Evolutionary conservation across 208 protist genomes (phyloP), one percentile per base, ranked within the genome.

Genomic region (Wallacemonas sp.): DNA sequence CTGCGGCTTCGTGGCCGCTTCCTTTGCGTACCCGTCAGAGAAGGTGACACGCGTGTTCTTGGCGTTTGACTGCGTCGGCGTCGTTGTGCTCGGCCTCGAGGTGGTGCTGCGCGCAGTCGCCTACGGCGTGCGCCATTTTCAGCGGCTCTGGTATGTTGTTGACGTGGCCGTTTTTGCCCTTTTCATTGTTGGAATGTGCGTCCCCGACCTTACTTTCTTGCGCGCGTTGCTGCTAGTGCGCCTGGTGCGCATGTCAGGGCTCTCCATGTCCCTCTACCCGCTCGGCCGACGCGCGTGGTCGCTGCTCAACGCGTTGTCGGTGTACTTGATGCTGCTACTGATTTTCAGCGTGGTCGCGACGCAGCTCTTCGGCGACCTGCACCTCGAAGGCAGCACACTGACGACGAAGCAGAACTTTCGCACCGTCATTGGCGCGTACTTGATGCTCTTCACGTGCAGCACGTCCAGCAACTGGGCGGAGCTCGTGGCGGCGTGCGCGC

Each of bases 341-440:
- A 61, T 55, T 18, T 93, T 86, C 70, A 79, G 74, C 14, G 72
- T 82, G 0, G 78, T 87, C 8, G 87, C 77, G 14, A 74, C 72
- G 7, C 49, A 69, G 1, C 14, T 93, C 10, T 84, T 93, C 50
- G 80, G 81, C 46, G 50, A 70, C 49, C 57, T 87, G 18, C 45
- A 73, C 55, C 46, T 46, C 4, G 48, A 75, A 44, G 65, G 65
- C 36, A n/a, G 18, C 23, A 71, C 70, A 25, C 41, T 89, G n/a
- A 76, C 75, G 2, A 66, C 68, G n/a, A 73, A 79, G 65, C 74
- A 72, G 16, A 90, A 90, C 67, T 93, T 93, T 66, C 39, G 55
- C 32, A 89, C 78, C 2, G 71, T 87, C 7, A 73, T 79, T 48
- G 59, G 59, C 12, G 74, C 87, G 4, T 54, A 88, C 14, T 69